Base-by-base conservation (phyloP, 768 basidiomycete genomes). In the Rhizopogon vinicolor region DNA sequence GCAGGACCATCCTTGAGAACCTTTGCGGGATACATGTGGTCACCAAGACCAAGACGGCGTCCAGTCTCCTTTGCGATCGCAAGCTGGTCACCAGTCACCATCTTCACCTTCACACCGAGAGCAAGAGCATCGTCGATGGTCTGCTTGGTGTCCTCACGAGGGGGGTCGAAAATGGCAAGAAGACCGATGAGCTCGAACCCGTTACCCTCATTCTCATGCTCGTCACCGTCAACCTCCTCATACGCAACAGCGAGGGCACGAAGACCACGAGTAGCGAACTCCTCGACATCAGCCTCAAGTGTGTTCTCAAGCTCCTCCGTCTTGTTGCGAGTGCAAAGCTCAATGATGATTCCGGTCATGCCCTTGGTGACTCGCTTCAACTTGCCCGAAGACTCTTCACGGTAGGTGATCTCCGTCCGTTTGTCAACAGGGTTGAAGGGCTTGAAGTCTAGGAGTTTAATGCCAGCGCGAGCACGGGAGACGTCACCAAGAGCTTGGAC, bases 51-150 rank as follows among this genome's bases (percentile, higher is more conserved):
- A 48, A 98, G 91, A 77, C 96, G 91, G 72, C 96, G 91, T 57
- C 96, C 96, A 58, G 96, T 98, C 74, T 98, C 96, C 83, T 98
- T 98, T 39, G 96, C 96, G 64, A 98, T 98, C 61, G 96, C 96
- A 68, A 98, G 92, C 78, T 98, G 96, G 72, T 98, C 96, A 80
- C 96, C 96, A n/a, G 96, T 98, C 58, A 98, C 96, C 96, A 98
- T 98, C 88, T 98, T 98, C 72, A 98, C 95, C 71, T 87, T 89
- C 65, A 98, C 94, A 73, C 96, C 96, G 68, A 98, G 92, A 55
- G 87, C 87, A 55, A 93, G 78, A 52, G 96, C 95, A 71, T 98
- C 94, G 66, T 98, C 95, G 68, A 98, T 98, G 18, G 96, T 98
- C 76, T 97, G 91, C 79, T 98, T 97, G 73, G 96, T 98, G 69